phyloP scores from a whole-genome alignment of 495 filamentous ascomycete genomes.

The Daldinia vernicosa region DNA sequence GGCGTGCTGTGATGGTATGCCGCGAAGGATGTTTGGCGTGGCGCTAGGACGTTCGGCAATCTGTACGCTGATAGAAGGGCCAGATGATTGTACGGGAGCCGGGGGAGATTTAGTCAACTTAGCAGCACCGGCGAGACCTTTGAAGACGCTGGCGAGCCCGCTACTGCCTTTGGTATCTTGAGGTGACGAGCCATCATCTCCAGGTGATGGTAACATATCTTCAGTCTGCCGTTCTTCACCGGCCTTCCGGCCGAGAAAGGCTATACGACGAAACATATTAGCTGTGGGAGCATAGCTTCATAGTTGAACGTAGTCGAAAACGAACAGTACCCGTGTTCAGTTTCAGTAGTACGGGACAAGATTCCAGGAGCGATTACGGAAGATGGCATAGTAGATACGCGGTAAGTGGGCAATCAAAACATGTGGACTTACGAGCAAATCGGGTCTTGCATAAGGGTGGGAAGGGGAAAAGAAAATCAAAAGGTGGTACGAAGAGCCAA shows the following conservation, averaged over 20 bases:
- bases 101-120: conserved; percentile 57
- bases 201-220: conserved; percentile 66
- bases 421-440: conserved; percentile 42
- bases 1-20: conserved; percentile 53
- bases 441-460: conserved; percentile 44
- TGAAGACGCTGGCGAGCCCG: conserved; percentile 65
- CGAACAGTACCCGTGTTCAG: conserved; percentile 4
- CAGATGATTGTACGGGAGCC: conserved; percentile 46
- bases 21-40: conserved; percentile 40
- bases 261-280: conserved; percentile 59
- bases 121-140: conserved; percentile 58
- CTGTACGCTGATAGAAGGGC: conserved; percentile 42
- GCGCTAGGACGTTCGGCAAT: conserved; percentile 48
- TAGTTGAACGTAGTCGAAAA: neutral
- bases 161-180: conserved; percentile 56
- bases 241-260: conserved; percentile 54
- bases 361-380: conserved; percentile 24
- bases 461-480: conserved; percentile 20
- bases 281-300: conserved; percentile 30
- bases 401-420: conserved; percentile 31
- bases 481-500: conserved; percentile 35
- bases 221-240: conserved; percentile 46
- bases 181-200: conserved; percentile 60
- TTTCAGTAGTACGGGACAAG: conserved; percentile 12
- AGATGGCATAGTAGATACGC: conserved; percentile 23